Evolutionary conservation across 306 rosid genomes (phyloP), one percentile per base, ranked within the genome.

Genomic region (Malus sylvestris): DNA sequence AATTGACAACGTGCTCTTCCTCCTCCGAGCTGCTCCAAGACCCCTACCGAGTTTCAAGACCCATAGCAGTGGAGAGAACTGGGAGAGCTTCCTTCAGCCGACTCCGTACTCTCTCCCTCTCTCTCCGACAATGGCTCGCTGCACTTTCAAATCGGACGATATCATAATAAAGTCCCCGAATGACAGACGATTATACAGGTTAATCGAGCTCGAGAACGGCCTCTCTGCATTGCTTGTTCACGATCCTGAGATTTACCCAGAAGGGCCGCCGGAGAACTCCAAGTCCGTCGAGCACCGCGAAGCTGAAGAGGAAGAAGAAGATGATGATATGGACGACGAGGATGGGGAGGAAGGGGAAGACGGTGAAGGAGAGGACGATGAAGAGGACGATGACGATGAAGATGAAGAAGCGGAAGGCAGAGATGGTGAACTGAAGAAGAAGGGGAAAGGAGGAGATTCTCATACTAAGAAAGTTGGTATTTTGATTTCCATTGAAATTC

Each of bases 181-280:
- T 78, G 97, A 94, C 53, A 87, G 83, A 71, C 91, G 90, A 68
- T 58, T 88, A 1, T 90, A 94, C 88, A 84, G 97, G 64, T 75
- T 91, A 13, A 42, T 90, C 51, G 73, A 80, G 77, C 94, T 94
- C 60, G 81, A 82, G 10, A 91, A 94, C 60, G 95, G 98, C 52
- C 93, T 94, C 76, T 87, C 83, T 22, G 95, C 97, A 40, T 70
- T 94, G 84, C 87, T 91, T 32, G 89, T 94, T 82, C 98, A 94
- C 64, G 98, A 94, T 82, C 96, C 97, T 32, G 97, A 94, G 89
- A 90, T 94, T 83, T 94, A 83, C 79, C 83, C 94, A 1, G 84
- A 85, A 6, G 93, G 90, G 4, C 80, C 88, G 45, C 87, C 88
- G 59, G 63, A 78, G 3, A 59, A 22, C 51, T 42, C 86, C 3